phyloP scores from a whole-genome alignment of 345 rosid species.

The Salix arbutifolia region DNA sequence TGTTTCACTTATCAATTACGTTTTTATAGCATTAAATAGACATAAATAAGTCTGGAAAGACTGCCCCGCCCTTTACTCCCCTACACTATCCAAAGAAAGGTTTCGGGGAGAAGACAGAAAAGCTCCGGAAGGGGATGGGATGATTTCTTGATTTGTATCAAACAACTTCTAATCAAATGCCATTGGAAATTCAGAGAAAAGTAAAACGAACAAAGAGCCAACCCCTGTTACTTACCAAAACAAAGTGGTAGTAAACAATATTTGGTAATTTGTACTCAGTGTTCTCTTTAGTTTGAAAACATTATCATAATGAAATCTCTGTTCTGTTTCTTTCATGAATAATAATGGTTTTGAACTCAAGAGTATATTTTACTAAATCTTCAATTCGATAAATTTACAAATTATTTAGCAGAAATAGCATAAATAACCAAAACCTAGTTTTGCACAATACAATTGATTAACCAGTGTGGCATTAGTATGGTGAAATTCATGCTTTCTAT shows the following conservation, averaged over 20 bases:
- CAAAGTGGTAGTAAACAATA: background rate
- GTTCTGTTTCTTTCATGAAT: background rate
- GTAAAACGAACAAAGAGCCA: background rate
- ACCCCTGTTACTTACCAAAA: background rate
- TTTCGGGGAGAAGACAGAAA: background rate
- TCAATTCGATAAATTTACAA: background rate
- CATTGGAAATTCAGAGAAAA: background rate
- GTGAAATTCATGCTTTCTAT: background rate
- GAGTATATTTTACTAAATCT: background rate
- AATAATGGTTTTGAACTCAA: background rate
- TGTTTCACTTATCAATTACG: too few species aligned
- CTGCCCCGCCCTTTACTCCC: too few species aligned
- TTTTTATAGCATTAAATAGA: too few species aligned
- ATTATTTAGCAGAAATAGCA: background rate
- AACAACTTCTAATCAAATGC: background rate
- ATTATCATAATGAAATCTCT: background rate
- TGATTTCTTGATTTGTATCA: background rate
- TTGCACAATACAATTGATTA: background rate
- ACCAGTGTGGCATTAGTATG: background rate
- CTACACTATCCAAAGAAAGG: background rate
- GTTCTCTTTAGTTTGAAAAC: background rate
- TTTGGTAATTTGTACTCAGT: background rate
- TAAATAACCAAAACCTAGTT: background rate
- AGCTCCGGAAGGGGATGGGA: background rate
- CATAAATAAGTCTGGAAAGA: too few species aligned